Evolutionary conservation across 495 filamentous ascomycete genomes (phyloP).

Genomic region (Viridothelium virens): DNA sequence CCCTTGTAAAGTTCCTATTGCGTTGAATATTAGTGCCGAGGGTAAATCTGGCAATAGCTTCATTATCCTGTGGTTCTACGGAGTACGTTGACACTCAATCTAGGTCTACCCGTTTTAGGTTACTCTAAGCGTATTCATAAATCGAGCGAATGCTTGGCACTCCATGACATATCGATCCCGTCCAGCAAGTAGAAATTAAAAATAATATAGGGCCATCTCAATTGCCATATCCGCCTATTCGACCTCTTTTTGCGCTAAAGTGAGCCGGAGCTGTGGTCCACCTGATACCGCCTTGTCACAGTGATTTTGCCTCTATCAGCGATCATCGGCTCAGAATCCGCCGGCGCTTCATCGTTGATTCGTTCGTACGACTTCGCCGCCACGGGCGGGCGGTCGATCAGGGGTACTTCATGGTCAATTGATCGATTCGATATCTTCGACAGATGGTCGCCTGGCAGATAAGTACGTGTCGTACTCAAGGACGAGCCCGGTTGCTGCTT

Average conservation of each 20-base stretch:
- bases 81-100: too few relatives aligned
- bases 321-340: neutral
- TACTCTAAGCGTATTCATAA: too few relatives aligned
- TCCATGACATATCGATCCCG: too few relatives aligned
- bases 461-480: neutral
- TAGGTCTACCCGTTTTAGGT: too few relatives aligned
- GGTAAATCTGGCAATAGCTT: too few relatives aligned
- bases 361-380: neutral
- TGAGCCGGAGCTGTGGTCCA: neutral
- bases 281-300: neutral
- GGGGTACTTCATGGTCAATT: neutral
- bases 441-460: neutral
- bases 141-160: too few relatives aligned
- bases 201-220: too few relatives aligned
- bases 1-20: too few relatives aligned
- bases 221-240: neutral
- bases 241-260: neutral
- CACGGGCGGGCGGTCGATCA: neutral
- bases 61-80: too few relatives aligned
- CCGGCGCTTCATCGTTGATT: neutral
- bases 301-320: neutral
- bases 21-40: too few relatives aligned
- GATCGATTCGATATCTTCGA: neutral
- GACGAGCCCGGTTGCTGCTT: neutral
- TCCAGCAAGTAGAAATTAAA: too few relatives aligned